Percentiles rank a stretch among this genome's conserved stretches.
Conservation (phyloP, 768 basidiomycete genomes). For the Auricularia auricula-judae region DNA sequence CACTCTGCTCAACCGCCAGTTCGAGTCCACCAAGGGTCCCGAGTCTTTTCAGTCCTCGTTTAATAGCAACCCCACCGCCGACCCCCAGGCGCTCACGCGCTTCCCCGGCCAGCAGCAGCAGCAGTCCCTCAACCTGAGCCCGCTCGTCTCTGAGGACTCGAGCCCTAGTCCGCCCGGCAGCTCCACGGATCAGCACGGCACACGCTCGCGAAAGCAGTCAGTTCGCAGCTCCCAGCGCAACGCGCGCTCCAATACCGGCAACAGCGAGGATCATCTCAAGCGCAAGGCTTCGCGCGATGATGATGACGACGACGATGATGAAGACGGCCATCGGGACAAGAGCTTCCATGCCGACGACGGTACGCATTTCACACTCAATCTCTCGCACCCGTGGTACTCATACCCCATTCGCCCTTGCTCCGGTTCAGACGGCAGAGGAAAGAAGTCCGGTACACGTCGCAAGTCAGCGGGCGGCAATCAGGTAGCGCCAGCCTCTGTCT, state of each 20-base stretch:
- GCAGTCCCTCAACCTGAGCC: constrained; percentile 33
- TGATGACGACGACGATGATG: constrained; percentile 37
- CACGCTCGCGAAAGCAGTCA: constrained; percentile 16
- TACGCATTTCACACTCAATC: constrained; percentile 2
- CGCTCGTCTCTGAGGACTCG: constrained; percentile 62
- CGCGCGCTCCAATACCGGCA: neutral
- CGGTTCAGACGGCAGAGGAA: constrained; percentile 11
- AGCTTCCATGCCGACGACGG: constrained; percentile 42
- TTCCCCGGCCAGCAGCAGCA: constrained; percentile 44
- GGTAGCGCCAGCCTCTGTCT: constrained; percentile 16
- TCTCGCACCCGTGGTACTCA: constrained; percentile 7
- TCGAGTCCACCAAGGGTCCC: constrained; percentile 24
- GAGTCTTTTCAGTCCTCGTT: constrained; percentile 7
- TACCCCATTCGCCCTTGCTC: too few relatives aligned
- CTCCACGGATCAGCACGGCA: constrained; percentile 21
- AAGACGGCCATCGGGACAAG: constrained; percentile 59
- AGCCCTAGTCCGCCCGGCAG: constrained; percentile 65
- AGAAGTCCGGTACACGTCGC: constrained; percentile 18
- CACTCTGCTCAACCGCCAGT: constrained; percentile 67
- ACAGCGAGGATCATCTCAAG: constrained; percentile 47
- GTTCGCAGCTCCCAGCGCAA: constrained; percentile 25
- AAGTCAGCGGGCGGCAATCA: constrained; percentile 29
- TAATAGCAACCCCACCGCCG: constrained; percentile 11
- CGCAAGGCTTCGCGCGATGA: constrained; percentile 51
- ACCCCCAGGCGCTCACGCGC: constrained; percentile 26